Conservation (phyloP, 2,329 filamentous ascomycete species). For the Pochonia chlamydosporia region DNA sequence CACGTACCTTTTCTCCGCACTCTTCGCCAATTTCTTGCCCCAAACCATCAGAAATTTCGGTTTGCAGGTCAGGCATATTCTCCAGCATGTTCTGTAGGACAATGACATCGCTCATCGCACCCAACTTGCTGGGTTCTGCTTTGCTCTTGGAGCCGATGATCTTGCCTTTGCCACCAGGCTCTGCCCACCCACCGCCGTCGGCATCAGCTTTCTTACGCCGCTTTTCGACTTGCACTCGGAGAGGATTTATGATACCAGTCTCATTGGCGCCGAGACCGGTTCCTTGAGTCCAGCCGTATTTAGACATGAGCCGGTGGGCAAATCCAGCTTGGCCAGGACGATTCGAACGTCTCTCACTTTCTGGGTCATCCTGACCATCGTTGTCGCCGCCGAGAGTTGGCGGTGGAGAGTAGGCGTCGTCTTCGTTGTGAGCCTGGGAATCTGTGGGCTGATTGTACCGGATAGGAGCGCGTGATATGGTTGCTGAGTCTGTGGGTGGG, state of each 20-base stretch:
- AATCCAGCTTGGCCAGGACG: constrained; percentile 79
- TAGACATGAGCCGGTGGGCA: constrained; percentile 81
- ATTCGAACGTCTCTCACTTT: constrained; percentile 46
- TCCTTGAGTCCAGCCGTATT: constrained; percentile 90
- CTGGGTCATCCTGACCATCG: constrained; percentile 25
- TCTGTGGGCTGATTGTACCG: constrained; percentile 49
- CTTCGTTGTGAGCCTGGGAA: constrained; percentile 20
- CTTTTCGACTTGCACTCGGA: constrained; percentile 82
- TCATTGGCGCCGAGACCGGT: constrained; percentile 77
- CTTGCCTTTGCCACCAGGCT: constrained; percentile 63
- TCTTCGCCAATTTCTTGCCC: constrained; percentile 95
- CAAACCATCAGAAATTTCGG: constrained; percentile 69
- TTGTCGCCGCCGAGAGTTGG: constrained; percentile 40
- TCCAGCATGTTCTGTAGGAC: constrained; percentile 81
- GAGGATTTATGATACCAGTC: constrained; percentile 76
- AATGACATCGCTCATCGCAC: constrained; percentile 74
- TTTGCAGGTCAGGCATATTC: constrained; percentile 67
- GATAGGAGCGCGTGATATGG: constrained; percentile 73
- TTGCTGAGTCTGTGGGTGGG: constrained; percentile 40
- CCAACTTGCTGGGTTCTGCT: constrained; percentile 47
- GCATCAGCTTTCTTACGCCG: constrained; percentile 72
- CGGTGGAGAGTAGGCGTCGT: constrained; percentile 35
- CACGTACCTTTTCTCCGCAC: constrained; percentile 66
- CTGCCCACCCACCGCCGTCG: constrained; percentile 72
- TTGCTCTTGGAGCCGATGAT: constrained; percentile 73